Evolutionary conservation across 306 rosid species (phyloP), one percentile per base, ranked within the genome.

Genomic region (Cicer pinnatifidum): DNA sequence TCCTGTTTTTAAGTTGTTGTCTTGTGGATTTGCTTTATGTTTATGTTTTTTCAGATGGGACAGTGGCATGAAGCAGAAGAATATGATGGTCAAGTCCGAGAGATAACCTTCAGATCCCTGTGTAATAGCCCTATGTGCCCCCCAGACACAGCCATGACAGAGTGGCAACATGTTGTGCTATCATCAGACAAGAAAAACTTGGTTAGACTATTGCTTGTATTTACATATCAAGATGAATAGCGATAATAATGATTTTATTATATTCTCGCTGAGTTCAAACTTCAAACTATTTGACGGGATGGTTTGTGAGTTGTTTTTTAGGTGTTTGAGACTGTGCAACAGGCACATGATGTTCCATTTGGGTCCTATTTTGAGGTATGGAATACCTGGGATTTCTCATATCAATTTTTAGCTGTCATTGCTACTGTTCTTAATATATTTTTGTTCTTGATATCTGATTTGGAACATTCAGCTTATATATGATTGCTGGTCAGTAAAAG

Each of bases 101-200:
- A 94, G 81, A 86, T 89, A 73, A 91, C 88, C 67, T 94, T 89
- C 83, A 88, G 99, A 87, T 67, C 90, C 69, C 92, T 88, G 38
- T 94, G 99, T 81, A 86, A 89, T 81, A 94, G 96, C 70, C 99
- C 99, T 50, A 94, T 94, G 99, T 94, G 99, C 82, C 99, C 99
- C 53, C 97, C 99, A 4, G 99, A 94, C 86, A 91, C 96, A 16
- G 96, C 97, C 53, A 89, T 94, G 96, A 91, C 99, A n/a, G 99
- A 94, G 84, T 94, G 85, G 84, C 99, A 94, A 70, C 97, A 91
- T 86, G 79, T 73, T 75, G 95, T 88, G 73, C 76, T 87, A 70
- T 87, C 95, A 57, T 84, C 84, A 41, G 97, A 94, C 90, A 91
- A 84, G 85, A 83, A 76, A 69, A 83, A 51, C 64, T 85, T 94